Conservation (phyloP, 2,329 filamentous ascomycete genomes). For the Cadophora sp. region DNA sequence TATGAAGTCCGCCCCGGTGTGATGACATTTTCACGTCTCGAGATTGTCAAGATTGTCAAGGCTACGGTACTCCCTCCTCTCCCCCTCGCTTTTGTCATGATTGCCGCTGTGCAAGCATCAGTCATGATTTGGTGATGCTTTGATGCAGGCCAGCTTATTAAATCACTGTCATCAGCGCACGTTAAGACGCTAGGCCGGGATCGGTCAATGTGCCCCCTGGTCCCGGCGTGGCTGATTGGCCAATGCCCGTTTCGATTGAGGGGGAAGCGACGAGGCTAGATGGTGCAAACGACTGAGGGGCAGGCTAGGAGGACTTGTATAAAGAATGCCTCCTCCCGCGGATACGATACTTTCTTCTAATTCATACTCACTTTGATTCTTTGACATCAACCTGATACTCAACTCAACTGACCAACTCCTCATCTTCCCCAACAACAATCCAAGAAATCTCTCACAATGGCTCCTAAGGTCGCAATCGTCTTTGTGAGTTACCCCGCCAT, state of each 20-base stretch:
- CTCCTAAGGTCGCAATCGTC: conserved; percentile 90
- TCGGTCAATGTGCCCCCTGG: conserved; percentile 1
- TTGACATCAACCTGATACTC: not conserved
- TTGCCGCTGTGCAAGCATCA: conserved; percentile 19
- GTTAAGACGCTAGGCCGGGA: conserved; percentile 5
- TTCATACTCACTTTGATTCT: not conserved
- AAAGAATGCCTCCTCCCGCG: not conserved
- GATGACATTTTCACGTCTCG: not conserved
- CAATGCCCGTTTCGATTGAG: conserved; percentile 14
- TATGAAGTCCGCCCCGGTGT: not conserved
- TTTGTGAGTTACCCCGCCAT: conserved; percentile 66
- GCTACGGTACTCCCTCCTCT: no score
- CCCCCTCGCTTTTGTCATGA: no score
- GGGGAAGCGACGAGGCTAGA: not conserved
- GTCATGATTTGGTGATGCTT: conserved; percentile 26
- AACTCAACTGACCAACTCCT: not conserved
- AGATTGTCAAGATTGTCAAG: no score
- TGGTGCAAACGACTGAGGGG: not conserved
- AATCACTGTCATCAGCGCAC: conserved; percentile 15
- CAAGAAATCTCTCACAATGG: conserved; percentile 61
- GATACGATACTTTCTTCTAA: not conserved
- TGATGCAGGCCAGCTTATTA: conserved; percentile 19
- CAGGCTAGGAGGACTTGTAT: conserved; percentile 1
- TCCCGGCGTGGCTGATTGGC: conserved; percentile 4
- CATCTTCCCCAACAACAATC: conserved; percentile 10